Percentiles rank a stretch among this genome's conserved stretches.
Conservation (phyloP, 2,329 filamentous ascomycete genomes). For the Claviceps cyperi region DNA sequence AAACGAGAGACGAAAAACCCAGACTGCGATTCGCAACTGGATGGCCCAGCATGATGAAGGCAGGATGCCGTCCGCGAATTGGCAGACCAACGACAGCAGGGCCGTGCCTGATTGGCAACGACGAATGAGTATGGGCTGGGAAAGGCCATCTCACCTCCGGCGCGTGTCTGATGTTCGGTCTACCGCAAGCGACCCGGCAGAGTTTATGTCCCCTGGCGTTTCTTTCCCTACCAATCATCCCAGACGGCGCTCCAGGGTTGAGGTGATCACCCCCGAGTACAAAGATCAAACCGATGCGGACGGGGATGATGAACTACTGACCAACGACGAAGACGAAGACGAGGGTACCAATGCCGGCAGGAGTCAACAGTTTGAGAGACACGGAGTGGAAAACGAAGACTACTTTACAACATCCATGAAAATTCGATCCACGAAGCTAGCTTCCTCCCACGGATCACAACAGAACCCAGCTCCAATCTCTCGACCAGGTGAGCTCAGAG, state of each 20-base stretch:
- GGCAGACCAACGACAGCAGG: conserved; percentile 33
- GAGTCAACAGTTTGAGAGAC: conserved; percentile 14
- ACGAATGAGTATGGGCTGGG: conserved; percentile 37
- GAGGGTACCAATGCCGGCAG: conserved; percentile 28
- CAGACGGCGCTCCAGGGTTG: conserved; percentile 23
- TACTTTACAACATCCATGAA: conserved; percentile 41
- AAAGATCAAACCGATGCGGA: conserved; percentile 66
- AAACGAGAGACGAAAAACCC: conserved; percentile 56
- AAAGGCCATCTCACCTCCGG: conserved; percentile 31
- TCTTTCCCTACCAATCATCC: conserved; percentile 10
- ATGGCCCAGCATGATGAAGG: conserved; percentile 58
- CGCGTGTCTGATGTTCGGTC: conserved; percentile 43
- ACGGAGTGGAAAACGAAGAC: conserved; percentile 23
- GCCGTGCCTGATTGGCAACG: conserved; percentile 32
- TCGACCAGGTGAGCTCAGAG: conserved; percentile 19
- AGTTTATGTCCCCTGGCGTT: conserved; percentile 38
- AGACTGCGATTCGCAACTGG: conserved; percentile 76
- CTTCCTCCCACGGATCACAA: conserved; percentile 21
- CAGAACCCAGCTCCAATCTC: conserved; percentile 17
- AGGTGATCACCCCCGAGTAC: conserved; percentile 21
- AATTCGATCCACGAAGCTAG: conserved; percentile 23
- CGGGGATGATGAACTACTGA: conserved; percentile 79
- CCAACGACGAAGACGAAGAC: conserved; percentile 59
- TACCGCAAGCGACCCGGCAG: conserved; percentile 48
- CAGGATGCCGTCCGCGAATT: conserved; percentile 30